A percentile compares a stretch with the other conserved stretches of the same genome.
phyloP scores from a whole-genome alignment of 306 rosid species.

The Prinsepia uniflora region DNA sequence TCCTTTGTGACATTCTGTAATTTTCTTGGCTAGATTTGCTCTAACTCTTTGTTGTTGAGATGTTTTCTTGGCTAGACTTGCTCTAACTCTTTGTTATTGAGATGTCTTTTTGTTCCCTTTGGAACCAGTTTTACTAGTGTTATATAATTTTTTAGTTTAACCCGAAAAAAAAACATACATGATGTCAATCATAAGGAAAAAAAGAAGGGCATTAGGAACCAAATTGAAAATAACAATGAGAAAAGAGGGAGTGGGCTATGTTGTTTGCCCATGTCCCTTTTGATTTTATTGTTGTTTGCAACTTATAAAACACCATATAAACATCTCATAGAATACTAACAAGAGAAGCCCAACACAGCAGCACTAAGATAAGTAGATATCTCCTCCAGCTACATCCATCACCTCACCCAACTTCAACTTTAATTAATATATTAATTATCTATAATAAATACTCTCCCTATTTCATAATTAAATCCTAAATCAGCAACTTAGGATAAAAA shows the following conservation, averaged over 20 bases:
- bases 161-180: too few relatives aligned
- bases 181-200: conserved; percentile 34
- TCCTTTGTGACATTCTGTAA: too few relatives aligned
- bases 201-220: neutral
- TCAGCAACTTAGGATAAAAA: conserved; percentile 26
- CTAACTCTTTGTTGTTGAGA: too few relatives aligned
- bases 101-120: too few relatives aligned
- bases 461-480: conserved; percentile 34
- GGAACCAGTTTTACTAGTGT: too few relatives aligned
- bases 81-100: too few relatives aligned
- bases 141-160: too few relatives aligned
- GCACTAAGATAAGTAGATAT: neutral
- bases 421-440: conserved; percentile 20
- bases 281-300: conserved; percentile 36
- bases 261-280: conserved; percentile 11
- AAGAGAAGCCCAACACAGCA: conserved; percentile 4
- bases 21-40: too few relatives aligned
- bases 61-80: too few relatives aligned
- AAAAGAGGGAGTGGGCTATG: neutral
- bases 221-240: conserved; percentile 11
- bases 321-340: conserved; percentile 25
- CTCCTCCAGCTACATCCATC: conserved; percentile 31
- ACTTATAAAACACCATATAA: conserved; percentile 52
- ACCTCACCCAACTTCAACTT: conserved; percentile 21
- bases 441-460: conserved; percentile 40